Percentiles rank a stretch among this genome's conserved stretches.
Conservation (phyloP, 805 yeast genomes). For the Ogataea paradorogensis region DNA sequence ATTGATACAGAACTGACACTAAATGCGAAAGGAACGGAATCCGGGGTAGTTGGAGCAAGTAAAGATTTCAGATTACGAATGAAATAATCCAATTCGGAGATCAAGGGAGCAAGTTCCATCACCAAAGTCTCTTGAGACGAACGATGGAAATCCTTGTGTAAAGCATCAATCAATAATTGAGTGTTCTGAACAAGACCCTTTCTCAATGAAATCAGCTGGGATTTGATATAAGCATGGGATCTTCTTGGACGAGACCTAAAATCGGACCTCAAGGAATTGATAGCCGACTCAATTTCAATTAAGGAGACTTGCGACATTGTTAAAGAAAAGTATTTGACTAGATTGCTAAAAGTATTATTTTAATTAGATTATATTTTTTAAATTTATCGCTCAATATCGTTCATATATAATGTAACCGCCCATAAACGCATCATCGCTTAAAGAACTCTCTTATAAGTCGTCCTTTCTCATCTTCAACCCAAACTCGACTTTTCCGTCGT, state of each 20-base stretch:
- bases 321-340: no score
- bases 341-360: no score
- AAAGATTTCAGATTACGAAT: constrained; percentile 60
- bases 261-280: constrained; percentile 39
- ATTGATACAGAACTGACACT: constrained; percentile 24
- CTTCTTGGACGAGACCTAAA: constrained; percentile 45
- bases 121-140: constrained; percentile 57
- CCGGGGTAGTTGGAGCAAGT: constrained; percentile 49
- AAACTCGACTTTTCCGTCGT: constrained; percentile 2
- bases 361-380: no score
- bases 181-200: constrained; percentile 58
- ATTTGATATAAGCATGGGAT: constrained; percentile 52
- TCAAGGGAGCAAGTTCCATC: constrained; percentile 51
- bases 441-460: constrained; percentile 17
- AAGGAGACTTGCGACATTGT: constrained; percentile 2
- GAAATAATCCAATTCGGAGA: constrained; percentile 56
- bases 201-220: constrained; percentile 66
- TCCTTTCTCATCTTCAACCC: constrained; percentile 17
- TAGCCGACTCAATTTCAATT: constrained; percentile 45
- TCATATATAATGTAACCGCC: background rate
- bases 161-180: constrained; percentile 53
- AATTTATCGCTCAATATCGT: constrained; percentile 1
- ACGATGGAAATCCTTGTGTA: constrained; percentile 66
- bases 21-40: constrained; percentile 35
- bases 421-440: constrained; percentile 4